Evolutionary conservation across 2,329 filamentous ascomycete genomes (phyloP), one percentile per base, ranked within the genome.

Genomic region (Paecilomyces variotii): DNA sequence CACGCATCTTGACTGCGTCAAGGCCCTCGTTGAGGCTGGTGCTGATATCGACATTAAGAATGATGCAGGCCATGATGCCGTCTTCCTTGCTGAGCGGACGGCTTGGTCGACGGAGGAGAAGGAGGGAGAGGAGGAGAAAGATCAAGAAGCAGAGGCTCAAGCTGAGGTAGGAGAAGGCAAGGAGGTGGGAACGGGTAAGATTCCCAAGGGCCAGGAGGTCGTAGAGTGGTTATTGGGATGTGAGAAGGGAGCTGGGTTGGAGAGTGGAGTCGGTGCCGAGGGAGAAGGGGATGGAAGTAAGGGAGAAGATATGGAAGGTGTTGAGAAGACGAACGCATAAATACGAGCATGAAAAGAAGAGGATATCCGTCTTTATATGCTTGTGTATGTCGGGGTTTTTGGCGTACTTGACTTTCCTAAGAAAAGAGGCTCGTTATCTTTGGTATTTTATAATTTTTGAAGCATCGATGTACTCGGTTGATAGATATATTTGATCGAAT

Each of bases 41-140:
- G 91, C 91, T 1, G 87, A 91, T 59, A 86, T 91, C 3, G 86
- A 86, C 10, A 78, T 91, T 32, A 87, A 87, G 68, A 97, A 97
- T 71, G 84, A 87, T 69, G 89, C 89, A 54, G 91, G 95, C 28
- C 90, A 96, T 67, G 88, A 92, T 65, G 85, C 88, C 2, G 78
- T 91, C 1, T 90, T 91, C 66, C 78, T 91, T 64, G 88, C 89
- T 14, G 84, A 89, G 71, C 81, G 88, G 64, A 84, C 86, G 62
- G 84, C 87, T 65, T 86, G 89, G 78, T 78, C 79, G 56, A 80
- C 85, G 5, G 84, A 88, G 9, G 84, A 86, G 2, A 81, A 86
- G 59, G 56, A 56, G 10, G 56, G 55, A 2, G 39, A 45, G 6
- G 84, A 89, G 9, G 84, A 86, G 2, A 81, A 87, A 59, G 57